Evolutionary conservation across 768 basidiomycete species (phyloP), one percentile per base, ranked within the genome.

Genomic region (Pleurotus giganteus): DNA sequence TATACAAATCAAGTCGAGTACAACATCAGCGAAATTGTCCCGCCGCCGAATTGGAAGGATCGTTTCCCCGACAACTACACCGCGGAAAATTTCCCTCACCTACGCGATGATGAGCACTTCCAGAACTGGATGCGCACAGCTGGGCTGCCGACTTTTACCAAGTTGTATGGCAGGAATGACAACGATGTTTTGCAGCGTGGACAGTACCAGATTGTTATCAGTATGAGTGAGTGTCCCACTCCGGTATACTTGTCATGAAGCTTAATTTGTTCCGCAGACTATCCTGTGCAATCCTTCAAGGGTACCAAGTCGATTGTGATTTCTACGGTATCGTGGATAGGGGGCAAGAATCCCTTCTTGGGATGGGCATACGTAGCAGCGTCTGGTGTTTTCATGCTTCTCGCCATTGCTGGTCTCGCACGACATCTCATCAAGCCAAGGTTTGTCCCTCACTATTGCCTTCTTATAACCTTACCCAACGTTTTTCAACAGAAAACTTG

Each of bases 41-140:
- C 96, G 4, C 97, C 97, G 26, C 97, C 97, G 4, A 98, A 97
- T 71, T 99, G 97, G 97, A 68, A 61, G 1, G 64, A 68, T 28
- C 79, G 79, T 53, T 98, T 77, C 73, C 92, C 93, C 1, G 68
- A 88, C 57, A 80, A 80, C 54, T 98, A 97, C 63, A 84, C 83
- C 3, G 66, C 71, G 1, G 69, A 70, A 58, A 81, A 81, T 13
- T 85, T 87, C 17, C 95, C 94, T 1, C 74, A 97, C 65, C 74
- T 98, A 31, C 73, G 76, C 50, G 60, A 61, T 2, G 87, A 98
- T 64, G 91, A 98, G 69, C 94, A 91, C 63, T 98, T 99, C 77
- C 96, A 98, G 71, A 95, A 96, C 66, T 99, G 97, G 97, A 99
- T 99, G 97, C 84, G 96, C 56, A 97, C 95, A 2, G 93, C 97